Evolutionary conservation across 2,329 filamentous ascomycete genomes (phyloP), one percentile per base, ranked within the genome.

Genomic region (Aurifilum marmelostoma): DNA sequence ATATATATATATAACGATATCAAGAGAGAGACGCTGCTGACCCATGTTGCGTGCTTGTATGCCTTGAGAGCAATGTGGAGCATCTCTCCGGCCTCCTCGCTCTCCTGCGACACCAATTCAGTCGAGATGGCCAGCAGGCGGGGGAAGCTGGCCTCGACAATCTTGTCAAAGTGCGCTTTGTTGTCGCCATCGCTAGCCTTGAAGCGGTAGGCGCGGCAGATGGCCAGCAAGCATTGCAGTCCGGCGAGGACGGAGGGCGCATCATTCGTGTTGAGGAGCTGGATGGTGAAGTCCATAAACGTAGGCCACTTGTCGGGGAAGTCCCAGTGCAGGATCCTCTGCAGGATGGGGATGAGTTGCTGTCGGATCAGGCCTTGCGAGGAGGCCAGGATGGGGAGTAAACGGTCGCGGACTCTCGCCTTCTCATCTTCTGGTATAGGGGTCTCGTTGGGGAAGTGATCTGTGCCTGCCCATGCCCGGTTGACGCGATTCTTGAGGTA

Each of bases 401-500:
- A 86, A 72, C 94, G 92, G 76, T 95, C 90, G 79, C 94, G 89
- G 78, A 98, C 93, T 74, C 92, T 88, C 68, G 88, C 85, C 83
- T 97, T 97, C 81, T 97, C 96, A 71, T 92, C 89, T 78, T 98
- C 95, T 75, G 92, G 87, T 81, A 97, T 96, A 75, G 90, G 84
- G 75, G 88, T 89, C 75, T 91, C 89, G 76, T 88, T 87, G 72
- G 90, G 87, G 77, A 87, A 89, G 73, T 95, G 91, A 73, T 97
- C 92, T 76, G 87, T 85, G 72, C 88, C 89, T 67, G 91, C 87
- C 96, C 96, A 99, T 76, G 93, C 94, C 78, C 94, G 92, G 80
- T 92, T 95, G 79, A 98, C 92, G 78, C 94, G 92, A 83, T 99
- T 98, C 84, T 99, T 99, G 79, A 98, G 89, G 83, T 98, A 99